These are phyloP conservation scores for Agrostemma githago DNA, from an alignment of 148 eudicot genomes.

Conservation along the genomic window DNA sequence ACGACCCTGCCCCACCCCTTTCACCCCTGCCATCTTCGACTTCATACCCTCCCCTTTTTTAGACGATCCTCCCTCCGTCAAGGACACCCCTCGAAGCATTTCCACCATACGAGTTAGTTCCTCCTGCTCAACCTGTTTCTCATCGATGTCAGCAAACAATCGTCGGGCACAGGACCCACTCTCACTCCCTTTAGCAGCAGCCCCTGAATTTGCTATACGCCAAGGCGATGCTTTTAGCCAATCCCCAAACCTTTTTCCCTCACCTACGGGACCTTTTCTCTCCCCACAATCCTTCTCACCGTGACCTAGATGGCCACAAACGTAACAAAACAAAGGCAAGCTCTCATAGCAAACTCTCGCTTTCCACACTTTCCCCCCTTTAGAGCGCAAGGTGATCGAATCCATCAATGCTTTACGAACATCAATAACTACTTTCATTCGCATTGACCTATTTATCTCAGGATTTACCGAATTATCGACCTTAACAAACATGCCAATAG, in stretches of 20 bases:
- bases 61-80: no score
- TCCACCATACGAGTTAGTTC: background rate
- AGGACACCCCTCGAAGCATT: background rate
- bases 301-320: background rate
- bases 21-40: no score
- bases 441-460: background rate
- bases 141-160: background rate
- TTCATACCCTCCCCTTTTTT: no score
- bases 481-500: background rate
- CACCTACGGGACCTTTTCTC: background rate
- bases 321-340: background rate
- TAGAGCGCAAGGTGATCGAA: background rate
- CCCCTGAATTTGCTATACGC: background rate
- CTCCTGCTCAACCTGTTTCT: background rate
- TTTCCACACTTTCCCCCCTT: background rate
- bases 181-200: no score
- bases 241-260: background rate
- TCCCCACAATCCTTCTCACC: background rate
- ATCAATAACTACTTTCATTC: background rate
- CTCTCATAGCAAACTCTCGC: background rate
- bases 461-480: background rate
- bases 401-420: background rate
- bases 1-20: no score
- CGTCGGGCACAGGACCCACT: background rate
- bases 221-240: background rate